Evolutionary conservation across 23 red algal species (phyloP), one percentile per base, ranked within the genome.

Genomic region (Cyanidiococcus yangmingshanensis): DNA sequence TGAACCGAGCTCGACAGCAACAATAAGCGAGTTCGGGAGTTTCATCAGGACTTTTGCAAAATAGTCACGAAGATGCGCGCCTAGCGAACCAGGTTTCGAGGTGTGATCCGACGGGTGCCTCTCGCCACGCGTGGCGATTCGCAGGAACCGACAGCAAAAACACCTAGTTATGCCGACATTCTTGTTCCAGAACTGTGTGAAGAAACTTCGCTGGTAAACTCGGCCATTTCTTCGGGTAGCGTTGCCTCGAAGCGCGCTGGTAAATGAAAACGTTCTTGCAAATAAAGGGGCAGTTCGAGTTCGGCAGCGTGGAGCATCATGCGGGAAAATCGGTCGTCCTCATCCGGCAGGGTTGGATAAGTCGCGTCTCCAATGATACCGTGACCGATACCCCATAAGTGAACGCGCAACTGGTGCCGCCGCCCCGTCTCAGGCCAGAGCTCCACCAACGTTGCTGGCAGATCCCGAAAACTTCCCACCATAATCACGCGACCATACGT

Each of bases 361-460:
- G 93, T 97, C 31, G 88, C 93, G 75, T 97, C 93, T 18, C 93
- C 93, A 0, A 97, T 81, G 45, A 97, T 97, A 38, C 87, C 77
- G 54, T 77, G 71, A 25, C 84, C 80, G 39, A 54, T 29, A 38
- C 38, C 29, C 76, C 75, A 67, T 24, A 74, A 67, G 74, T 97
- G 93, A 59, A 97, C 79, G 2, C 93, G 68, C 16, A 97, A 27
- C 75, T 97, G 93, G 80, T 97, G 93, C 26, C 93, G 79, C 0
- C 93, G 82, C 0, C 93, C 93, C 35, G 74, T 86, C 26, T 38
- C 30, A 0, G 93, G 88, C 16, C 40, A 31, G 29, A 97, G 40
- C 30, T 33, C 24, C 31, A 97, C 36, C 31, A 82, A 63, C 21
- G 80, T 68, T 24, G 85, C 93, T 17, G 37, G 59, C 38, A 39